Conservation (phyloP, 129 eudicot genomes). For the Artemisia tridentata region DNA sequence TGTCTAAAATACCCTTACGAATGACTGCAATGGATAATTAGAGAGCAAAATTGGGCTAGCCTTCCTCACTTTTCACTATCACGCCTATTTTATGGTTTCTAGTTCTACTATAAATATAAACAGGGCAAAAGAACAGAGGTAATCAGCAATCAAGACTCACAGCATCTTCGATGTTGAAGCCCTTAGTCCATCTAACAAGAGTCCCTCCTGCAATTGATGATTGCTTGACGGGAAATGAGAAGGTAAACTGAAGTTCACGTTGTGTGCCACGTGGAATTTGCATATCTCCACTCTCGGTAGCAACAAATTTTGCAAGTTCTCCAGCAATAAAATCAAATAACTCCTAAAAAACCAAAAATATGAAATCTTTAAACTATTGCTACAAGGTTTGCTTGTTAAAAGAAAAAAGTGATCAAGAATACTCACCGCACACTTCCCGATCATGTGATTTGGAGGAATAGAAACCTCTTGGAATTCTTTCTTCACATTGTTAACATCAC, state of each 20-base stretch:
- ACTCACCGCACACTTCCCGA: constrained; percentile 79
- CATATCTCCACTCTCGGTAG: constrained; percentile 73
- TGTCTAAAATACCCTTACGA: constrained; percentile 21
- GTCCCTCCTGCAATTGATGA: constrained; percentile 81
- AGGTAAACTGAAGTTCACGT: constrained; percentile 92
- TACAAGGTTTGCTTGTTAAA: not conserved
- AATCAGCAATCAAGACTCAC: constrained; percentile 35
- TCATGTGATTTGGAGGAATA: constrained; percentile 87
- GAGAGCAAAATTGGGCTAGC: not conserved
- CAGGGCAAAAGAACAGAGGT: not conserved
- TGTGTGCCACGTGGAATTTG: constrained; percentile 68
- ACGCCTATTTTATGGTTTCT: not conserved
- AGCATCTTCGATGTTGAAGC: constrained; percentile 80
- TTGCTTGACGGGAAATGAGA: constrained; percentile 92
- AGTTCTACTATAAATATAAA: not conserved
- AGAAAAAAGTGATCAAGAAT: not conserved
- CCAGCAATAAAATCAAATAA: constrained; percentile 83
- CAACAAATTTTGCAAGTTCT: constrained; percentile 85
- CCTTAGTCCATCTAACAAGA: constrained; percentile 92
- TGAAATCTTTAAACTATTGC: not conserved
- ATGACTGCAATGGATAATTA: not conserved
- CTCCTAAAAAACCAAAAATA: constrained; percentile 41
- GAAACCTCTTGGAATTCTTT: constrained; percentile 73
- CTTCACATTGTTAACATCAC: constrained; percentile 58
- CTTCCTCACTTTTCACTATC: not conserved